Conservation (phyloP, 805 yeast species). For the Candida peoriensis region DNA sequence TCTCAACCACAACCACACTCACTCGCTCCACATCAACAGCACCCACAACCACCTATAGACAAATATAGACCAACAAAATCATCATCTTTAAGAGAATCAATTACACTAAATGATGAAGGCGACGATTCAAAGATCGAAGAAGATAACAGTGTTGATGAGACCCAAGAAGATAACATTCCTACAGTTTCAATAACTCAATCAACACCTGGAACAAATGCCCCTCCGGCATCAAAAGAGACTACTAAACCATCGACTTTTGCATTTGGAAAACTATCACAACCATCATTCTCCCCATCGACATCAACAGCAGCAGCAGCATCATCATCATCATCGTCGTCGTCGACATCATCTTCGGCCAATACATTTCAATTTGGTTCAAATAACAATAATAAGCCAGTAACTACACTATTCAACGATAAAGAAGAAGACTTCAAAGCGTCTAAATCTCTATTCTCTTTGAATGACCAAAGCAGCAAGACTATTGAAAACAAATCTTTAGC, state of each 20-base stretch:
- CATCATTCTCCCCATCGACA: conserved; percentile 4
- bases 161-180: conserved; percentile 1
- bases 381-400: no score
- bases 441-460: not conserved
- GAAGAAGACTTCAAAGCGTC: not conserved
- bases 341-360: not conserved
- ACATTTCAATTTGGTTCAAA: not conserved
- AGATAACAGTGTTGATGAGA: conserved; percentile 3
- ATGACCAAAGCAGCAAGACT: not conserved
- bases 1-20: conserved; percentile 1
- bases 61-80: conserved; percentile 21
- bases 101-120: conserved; percentile 17
- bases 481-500: not conserved
- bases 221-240: not conserved
- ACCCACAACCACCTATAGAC: conserved; percentile 1
- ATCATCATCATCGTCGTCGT: not conserved
- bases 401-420: not conserved
- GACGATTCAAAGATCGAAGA: conserved; percentile 10
- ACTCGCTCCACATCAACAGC: conserved; percentile 1
- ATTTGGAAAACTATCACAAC: not conserved
- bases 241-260: not conserved
- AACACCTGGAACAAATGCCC: not conserved
- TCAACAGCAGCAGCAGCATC: conserved; percentile 6
- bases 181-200: not conserved
- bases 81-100: conserved; percentile 31